Evolutionary conservation across 306 rosid species (phyloP), one percentile per base, ranked within the genome.

Genomic region (Sophora flavescens): DNA sequence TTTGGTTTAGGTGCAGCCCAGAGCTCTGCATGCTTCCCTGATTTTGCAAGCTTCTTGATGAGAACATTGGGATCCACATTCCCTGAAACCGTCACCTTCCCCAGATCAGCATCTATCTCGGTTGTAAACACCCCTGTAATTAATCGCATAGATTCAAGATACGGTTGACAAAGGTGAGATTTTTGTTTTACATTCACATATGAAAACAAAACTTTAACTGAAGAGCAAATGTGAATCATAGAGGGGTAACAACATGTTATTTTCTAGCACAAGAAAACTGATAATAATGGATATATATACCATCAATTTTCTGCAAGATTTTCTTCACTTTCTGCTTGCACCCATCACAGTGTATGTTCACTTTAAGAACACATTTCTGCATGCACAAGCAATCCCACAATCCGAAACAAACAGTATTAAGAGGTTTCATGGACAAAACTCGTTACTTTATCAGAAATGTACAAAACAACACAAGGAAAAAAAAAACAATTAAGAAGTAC

Each of bases 321-420:
- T 92, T 96, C 97, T 91, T 96, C 33, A 96, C 99, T 80, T 96
- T 92, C 0, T 88, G 92, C 79, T 91, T 96, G 74, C 99, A 96
- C 16, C 99, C 99, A 58, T 92, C 99, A 57, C 99, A 96, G 86
- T 96, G 99, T 10, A 96, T 91, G 82, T 96, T 96, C 83, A 96
- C 99, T 81, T 91, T 92, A 62, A 96, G 96, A 74, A 88, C 96
- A 86, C 92, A 91, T 92, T 89, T 95, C 99, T 95, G 89, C 86
- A 84, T 60, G 78, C 66, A 81, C 88, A 88, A 82, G 77, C 68
- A 86, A 80, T 68, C 70, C 86, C 82, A 79, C 65, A 78, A 57
- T 71, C 77, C 68, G 67, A 78, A 77, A 65, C 32, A 62, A 75
- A 67, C 22, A 1, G 22, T 22, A 76, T 73, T 70, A 87, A 80